Evolutionary conservation across 2,329 filamentous ascomycete genomes (phyloP).

Genomic region (Alternaria brassicicola): DNA sequence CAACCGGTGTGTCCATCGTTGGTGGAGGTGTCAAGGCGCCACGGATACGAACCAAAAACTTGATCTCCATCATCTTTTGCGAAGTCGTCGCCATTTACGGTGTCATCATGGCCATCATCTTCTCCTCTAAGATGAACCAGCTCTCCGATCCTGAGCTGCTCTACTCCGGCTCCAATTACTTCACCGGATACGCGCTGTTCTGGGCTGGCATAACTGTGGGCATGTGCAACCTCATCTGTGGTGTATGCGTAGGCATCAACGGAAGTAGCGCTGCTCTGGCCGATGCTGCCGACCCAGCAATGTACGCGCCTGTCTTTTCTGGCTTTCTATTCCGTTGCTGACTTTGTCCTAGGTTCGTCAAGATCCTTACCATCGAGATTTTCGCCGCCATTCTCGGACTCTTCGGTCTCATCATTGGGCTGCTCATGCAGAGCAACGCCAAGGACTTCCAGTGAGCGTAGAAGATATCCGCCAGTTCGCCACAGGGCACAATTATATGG

Average conservation of each 20-base stretch:
- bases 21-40: conserved; percentile 96
- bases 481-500: neutral
- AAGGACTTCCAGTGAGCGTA: conserved; percentile 65
- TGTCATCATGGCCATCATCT: conserved; percentile 99
- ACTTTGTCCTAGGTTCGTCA: conserved; percentile 76
- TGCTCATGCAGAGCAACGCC: conserved; percentile 86
- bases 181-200: conserved; percentile 93
- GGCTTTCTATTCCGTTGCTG: conserved; percentile 1
- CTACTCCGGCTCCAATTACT: conserved; percentile 81
- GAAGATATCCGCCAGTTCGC: neutral
- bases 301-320: conserved; percentile 65
- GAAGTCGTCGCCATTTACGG: conserved; percentile 99
- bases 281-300: conserved; percentile 86
- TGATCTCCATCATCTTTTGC: conserved; percentile 99
- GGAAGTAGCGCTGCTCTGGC: conserved; percentile 94
- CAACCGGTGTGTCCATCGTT: conserved; percentile 95
- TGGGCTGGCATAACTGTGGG: conserved; percentile 96
- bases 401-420: conserved; percentile 93
- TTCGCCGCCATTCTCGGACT: conserved; percentile 97
- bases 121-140: conserved; percentile 81
- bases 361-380: conserved; percentile 98
- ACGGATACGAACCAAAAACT: conserved; percentile 97
- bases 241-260: conserved; percentile 96
- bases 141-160: conserved; percentile 70
- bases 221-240: conserved; percentile 93